These are phyloP conservation scores for Psilocybe cubensis DNA, from an alignment of 768 basidiomycete genomes.

Conservation along the genomic window DNA sequence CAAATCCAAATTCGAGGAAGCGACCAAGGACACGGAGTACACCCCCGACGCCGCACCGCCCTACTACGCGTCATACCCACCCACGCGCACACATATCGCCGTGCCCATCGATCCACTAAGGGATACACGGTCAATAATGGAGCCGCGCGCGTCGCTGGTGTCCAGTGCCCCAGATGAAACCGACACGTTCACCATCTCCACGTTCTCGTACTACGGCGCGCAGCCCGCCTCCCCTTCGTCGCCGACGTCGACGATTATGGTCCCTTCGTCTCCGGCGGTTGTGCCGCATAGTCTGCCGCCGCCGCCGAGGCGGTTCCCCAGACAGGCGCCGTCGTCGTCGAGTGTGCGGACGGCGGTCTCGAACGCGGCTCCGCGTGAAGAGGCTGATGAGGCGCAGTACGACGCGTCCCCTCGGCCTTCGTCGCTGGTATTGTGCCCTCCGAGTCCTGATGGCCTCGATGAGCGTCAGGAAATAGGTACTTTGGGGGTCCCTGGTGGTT, in stretches of 20 bases:
- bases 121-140: not conserved
- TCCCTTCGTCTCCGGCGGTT: not conserved
- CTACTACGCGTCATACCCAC: conserved; percentile 9
- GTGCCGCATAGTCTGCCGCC: not conserved
- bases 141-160: not conserved
- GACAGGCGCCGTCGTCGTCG: not conserved
- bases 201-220: conserved; percentile 19
- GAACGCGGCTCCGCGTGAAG: no score
- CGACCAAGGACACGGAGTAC: conserved; percentile 7
- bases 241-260: not conserved
- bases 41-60: conserved; percentile 3
- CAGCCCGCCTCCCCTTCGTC: not conserved
- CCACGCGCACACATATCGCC: not conserved
- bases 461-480: not conserved
- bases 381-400: no score
- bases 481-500: conserved; percentile 3
- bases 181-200: conserved; percentile 14
- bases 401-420: no score
- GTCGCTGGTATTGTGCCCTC: no score
- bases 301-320: conserved; percentile 1
- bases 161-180: conserved; percentile 8
- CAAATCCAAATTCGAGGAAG: conserved; percentile 11
- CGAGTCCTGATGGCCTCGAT: no score
- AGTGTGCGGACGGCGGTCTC: no score
- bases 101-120: conserved; percentile 15